phyloP scores from a whole-genome alignment of 805 yeast species.

The Ogataea glucozyma region DNA sequence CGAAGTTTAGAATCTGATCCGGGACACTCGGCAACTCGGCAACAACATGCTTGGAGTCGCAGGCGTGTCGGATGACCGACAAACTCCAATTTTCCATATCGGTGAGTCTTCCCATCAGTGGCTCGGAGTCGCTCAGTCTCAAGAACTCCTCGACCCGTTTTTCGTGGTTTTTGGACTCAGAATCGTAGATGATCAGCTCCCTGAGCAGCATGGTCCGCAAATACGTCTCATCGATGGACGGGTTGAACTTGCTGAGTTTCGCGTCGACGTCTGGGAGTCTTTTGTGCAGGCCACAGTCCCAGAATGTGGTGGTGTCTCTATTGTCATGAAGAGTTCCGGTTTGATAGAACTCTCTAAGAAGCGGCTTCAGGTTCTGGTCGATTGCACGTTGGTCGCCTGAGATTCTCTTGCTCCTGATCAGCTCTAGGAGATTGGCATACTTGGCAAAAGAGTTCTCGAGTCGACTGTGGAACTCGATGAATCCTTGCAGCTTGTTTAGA shows the following conservation, averaged over 20 bases:
- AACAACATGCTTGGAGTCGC: slow-evolving; percentile 6
- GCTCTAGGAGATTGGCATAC: slow-evolving; percentile 38
- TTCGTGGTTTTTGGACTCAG: slow-evolving; percentile 29
- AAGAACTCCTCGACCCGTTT: slow-evolving; percentile 21
- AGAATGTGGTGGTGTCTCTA: slow-evolving; percentile 56
- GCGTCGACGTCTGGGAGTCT: slow-evolving; percentile 22
- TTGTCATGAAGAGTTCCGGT: slow-evolving; percentile 48
- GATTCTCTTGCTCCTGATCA: slow-evolving; percentile 38
- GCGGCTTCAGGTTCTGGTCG: slow-evolving; percentile 15
- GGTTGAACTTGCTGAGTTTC: slow-evolving; percentile 26
- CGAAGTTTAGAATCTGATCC: slow-evolving; percentile 17
- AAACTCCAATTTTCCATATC: slow-evolving; percentile 40
- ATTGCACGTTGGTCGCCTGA: slow-evolving; percentile 24
- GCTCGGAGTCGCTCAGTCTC: slow-evolving; percentile 5
- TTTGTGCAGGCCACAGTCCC: slow-evolving; percentile 49
- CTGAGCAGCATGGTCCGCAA: slow-evolving; percentile 40
- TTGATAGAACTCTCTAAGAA: slow-evolving; percentile 19
- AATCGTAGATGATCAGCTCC: slow-evolving; percentile 42
- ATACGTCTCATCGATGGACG: slow-evolving; percentile 30
- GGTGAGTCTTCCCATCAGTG: slow-evolving; percentile 28
- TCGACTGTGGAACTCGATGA: slow-evolving; percentile 58
- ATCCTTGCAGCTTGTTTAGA: slow-evolving; percentile 66
- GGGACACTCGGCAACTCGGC: slow-evolving; percentile 19
- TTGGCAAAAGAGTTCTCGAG: slow-evolving; percentile 51
- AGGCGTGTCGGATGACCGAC: slow-evolving; percentile 16